Evolutionary conservation across 257 asterid genomes (phyloP).

Genomic region (Buddleja alternifolia): DNA sequence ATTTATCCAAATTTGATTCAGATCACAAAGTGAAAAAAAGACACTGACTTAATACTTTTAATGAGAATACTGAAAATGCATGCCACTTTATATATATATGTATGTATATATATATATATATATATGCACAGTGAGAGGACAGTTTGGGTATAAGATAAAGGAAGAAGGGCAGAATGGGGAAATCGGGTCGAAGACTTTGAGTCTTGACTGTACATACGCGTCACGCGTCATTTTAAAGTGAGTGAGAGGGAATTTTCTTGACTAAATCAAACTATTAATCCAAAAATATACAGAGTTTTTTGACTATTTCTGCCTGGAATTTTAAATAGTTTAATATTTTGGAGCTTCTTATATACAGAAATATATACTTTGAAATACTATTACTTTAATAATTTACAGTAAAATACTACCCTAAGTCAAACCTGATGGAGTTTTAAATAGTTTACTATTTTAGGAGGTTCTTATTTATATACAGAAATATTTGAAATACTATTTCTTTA

Average conservation of each 20-base stretch:
- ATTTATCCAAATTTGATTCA: background rate
- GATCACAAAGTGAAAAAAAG: too few species aligned
- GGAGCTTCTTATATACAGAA: background rate
- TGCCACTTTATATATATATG: background rate
- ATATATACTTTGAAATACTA: background rate
- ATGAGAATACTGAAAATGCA: background rate
- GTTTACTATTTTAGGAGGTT: background rate
- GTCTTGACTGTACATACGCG: slow-evolving; percentile 27
- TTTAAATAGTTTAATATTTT: background rate
- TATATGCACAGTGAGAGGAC: background rate
- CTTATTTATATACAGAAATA: too few species aligned
- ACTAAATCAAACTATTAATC: slow-evolving; percentile 30
- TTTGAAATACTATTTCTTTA: background rate
- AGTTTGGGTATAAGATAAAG: background rate
- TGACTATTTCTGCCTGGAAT: slow-evolving; percentile 9
- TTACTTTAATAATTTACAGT: background rate
- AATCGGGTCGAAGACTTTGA: slow-evolving; percentile 14
- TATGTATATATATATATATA: background rate
- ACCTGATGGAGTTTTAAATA: background rate
- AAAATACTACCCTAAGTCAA: background rate
- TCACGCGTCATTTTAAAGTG: too few species aligned
- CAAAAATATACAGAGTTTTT: slow-evolving; percentile 1
- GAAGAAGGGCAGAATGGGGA: slow-evolving; percentile 8
- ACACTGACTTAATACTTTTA: too few species aligned
- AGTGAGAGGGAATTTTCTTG: slow-evolving; percentile 17